Evolutionary conservation across 352 stramenopile genomes (phyloP), one percentile per base, ranked within the genome.

Genomic region (Pythium aristosporum): DNA sequence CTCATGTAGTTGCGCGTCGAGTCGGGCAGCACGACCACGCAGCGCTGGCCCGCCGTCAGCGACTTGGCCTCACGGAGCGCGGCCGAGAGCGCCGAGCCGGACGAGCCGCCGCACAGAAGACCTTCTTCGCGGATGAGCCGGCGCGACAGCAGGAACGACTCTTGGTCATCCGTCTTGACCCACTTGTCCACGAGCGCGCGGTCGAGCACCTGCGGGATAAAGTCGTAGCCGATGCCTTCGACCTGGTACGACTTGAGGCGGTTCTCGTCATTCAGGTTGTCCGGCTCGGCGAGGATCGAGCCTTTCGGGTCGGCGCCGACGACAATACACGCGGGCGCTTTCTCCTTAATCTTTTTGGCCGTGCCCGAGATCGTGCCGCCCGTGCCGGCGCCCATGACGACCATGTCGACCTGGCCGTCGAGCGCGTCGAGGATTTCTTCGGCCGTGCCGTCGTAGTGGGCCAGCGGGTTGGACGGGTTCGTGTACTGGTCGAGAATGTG

Each of bases 1-100:
- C 91, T 98, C 95, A 99, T 99, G 91, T 99, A 99, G 80, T 99
- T 99, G 46, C 96, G 82, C 32, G 97, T 96, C 53, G 87, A 98
- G 77, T 99, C 96, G 0, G 96, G 94, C 16, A 99, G 76, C 50
- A 99, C 87, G 6, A 99, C 92, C 8, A 99, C 96, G 68, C 90
- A 98, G 36, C 88, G 84, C 70, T 99, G 89, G 30, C 91, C 95
- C 25, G 79, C 73, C 52, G 83, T 85, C 34, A 98, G 83, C 50
- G 84, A 68, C 49, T 92, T 88, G n/a, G 93, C 94, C 13, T 86
- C 88, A 43, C 88, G 79, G 3, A 99, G 67, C 3, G 93, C 92
- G 16, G 80, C 85, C 52, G 72, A 76, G 5, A 98, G 77, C 18
- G 92, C 92, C n/a, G 92, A 91, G 20, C 96, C 96, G 52, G 89